phyloP scores from a whole-genome alignment of 2,329 filamentous ascomycete genomes.

The Reticulascus tulasneorum region DNA sequence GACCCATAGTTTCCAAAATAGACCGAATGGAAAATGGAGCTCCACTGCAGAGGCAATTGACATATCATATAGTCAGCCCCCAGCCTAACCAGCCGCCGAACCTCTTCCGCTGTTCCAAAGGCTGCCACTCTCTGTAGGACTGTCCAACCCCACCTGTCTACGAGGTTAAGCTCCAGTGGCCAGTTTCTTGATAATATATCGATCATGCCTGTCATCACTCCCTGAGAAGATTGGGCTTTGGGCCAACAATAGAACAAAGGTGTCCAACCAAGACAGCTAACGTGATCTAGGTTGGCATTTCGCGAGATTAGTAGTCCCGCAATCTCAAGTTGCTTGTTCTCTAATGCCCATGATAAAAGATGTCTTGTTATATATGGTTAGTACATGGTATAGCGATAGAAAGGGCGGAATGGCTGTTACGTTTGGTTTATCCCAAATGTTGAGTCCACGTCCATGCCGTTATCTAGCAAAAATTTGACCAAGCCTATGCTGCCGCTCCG shows the following conservation, averaged over 20 bases:
- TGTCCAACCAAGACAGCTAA: slow-evolving; percentile 1
- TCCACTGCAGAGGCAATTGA: background rate
- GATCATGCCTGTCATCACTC: background rate
- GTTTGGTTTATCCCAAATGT: background rate
- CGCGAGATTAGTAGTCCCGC: background rate
- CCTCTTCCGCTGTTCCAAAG: background rate
- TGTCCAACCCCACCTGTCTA: slow-evolving; percentile 2
- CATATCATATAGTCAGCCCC: background rate
- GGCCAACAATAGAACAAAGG: background rate
- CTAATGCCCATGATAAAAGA: background rate
- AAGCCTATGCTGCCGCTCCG: background rate
- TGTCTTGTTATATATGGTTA: background rate
- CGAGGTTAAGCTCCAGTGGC: background rate
- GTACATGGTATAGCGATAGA: background rate
- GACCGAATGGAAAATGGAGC: background rate
- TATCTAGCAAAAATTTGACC: background rate
- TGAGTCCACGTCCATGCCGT: background rate
- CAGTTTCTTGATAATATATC: background rate
- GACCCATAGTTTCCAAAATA: background rate
- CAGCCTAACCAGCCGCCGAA: background rate
- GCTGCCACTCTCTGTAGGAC: slow-evolving; percentile 1
- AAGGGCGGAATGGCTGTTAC: background rate
- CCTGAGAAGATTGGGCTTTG: background rate
- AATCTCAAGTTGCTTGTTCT: background rate
- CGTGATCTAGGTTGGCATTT: background rate